Evolutionary conservation across 2,329 filamentous ascomycete species (phyloP), one percentile per base, ranked within the genome.

Genomic region (Coleophoma crateriformis): DNA sequence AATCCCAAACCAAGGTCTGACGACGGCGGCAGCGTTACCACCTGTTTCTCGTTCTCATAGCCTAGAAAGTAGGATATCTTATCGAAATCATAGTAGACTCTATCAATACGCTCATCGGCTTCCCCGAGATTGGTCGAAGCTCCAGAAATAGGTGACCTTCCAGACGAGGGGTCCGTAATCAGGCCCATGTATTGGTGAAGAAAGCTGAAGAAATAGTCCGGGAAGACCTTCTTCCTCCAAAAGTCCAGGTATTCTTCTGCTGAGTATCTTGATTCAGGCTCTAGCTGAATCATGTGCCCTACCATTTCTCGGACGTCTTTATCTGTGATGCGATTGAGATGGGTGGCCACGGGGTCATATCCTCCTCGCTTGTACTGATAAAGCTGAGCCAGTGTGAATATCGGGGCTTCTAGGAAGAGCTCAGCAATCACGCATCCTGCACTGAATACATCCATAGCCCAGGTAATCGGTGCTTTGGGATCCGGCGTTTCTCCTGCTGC

Each of bases 381-480:
- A 47, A 99, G 80, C 67, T 97, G 92, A 60, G 90, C 95, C 11
- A 99, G 77, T n/a, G 84, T 95, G 69, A 99, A 97, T n/a, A 97
- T 92, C 8, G 95, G 91, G 0, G 90, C 81, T 69, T 99, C 94
- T 6, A 97, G 79, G 58, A 99, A 96, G 35, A 99, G 77, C 67
- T 99, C 94, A 1, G 94, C 94, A 61, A 99, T 95, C 37, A 97
- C 91, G 65, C 95, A 99, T 7, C 94, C 94, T 19, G 87, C 87
- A 67, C 94, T 97, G 72, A 99, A 99, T 34, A 99, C 86, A 65
- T 99, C 94, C 95, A 99, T 99, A 35, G 94, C 92, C 91, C 92
- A 96, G 44, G 82, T 86, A 47, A 87, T 71, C 4, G 78, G 84
- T 61, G 84, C 70, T 71, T 81, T 73, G 65, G 81, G 67, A 49